These are phyloP conservation scores for Colletotrichum sp. DNA, from an alignment of 2,329 filamentous ascomycete species.

Conservation along the genomic window DNA sequence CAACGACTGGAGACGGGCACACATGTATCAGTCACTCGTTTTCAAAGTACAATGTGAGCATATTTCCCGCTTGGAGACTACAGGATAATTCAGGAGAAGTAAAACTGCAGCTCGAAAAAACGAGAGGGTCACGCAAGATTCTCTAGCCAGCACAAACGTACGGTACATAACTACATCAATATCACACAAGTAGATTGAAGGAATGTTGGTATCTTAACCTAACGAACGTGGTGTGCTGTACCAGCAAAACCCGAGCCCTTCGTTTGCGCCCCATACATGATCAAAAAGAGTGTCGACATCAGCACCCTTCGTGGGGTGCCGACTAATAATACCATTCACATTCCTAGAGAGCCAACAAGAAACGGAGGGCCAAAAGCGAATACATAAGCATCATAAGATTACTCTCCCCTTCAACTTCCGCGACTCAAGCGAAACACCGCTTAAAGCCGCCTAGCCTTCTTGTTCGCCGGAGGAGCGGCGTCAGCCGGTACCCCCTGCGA, in stretches of 20 bases:
- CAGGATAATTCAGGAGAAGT: neutral
- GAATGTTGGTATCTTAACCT: constrained; percentile 10
- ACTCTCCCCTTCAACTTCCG: neutral
- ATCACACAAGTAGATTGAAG: neutral
- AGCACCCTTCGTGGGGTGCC: constrained; percentile 8
- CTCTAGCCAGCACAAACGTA: neutral
- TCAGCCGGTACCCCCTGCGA: neutral
- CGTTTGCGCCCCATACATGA: neutral
- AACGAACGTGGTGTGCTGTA: neutral
- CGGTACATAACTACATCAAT: neutral
- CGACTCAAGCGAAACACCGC: neutral
- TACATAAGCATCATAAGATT: neutral
- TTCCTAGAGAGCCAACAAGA: neutral
- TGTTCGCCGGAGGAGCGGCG: neutral
- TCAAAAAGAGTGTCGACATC: constrained; percentile 5
- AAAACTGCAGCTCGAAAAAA: neutral
- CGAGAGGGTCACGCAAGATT: neutral
- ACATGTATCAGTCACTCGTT: neutral
- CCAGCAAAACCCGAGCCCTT: neutral
- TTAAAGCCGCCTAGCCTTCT: neutral
- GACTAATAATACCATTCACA: neutral
- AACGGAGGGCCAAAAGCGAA: neutral
- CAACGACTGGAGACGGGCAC: neutral
- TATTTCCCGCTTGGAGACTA: neutral
- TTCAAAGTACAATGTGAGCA: neutral